Percentiles rank a stretch among this genome's conserved stretches.
phyloP scores from a whole-genome alignment of 257 asterid genomes.

The Solanum sparsipilum region DNA sequence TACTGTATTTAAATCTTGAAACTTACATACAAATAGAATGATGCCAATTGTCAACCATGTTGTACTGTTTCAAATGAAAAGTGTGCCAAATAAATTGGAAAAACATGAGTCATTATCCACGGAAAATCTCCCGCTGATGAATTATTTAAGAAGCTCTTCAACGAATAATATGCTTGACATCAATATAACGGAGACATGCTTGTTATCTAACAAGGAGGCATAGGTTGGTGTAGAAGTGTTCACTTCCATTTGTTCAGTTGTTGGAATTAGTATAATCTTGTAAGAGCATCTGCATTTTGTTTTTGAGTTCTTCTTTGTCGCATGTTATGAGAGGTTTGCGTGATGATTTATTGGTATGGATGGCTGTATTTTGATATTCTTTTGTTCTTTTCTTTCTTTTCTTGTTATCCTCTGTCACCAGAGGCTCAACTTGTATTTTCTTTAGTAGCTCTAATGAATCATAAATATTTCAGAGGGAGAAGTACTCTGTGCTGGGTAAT shows the following conservation, averaged over 20 bases:
- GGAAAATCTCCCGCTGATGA: not conserved
- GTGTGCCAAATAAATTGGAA: not conserved
- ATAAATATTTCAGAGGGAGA: conserved; percentile 58
- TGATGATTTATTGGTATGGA: not conserved
- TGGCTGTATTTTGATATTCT: not conserved
- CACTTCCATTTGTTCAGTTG: not conserved
- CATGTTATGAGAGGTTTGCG: not conserved
- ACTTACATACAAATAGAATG: not conserved
- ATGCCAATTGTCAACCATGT: not conserved
- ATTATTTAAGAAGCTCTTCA: not conserved
- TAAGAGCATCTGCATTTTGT: not conserved
- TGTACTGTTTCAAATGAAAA: not conserved
- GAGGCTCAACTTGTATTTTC: not conserved
- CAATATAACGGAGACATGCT: not conserved
- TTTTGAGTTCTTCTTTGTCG: not conserved
- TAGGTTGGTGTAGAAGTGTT: not conserved
- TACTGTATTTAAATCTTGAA: not conserved
- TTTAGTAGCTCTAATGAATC: not conserved
- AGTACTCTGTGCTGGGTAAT: conserved; percentile 38
- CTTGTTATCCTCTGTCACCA: not conserved
- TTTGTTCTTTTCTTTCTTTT: not conserved
- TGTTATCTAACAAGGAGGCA: not conserved
- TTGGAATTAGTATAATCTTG: not conserved
- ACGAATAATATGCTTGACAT: not conserved
- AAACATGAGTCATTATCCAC: not conserved